phyloP scores from a whole-genome alignment of 2,329 filamentous ascomycete species.

The Xylariaceae sp. region DNA sequence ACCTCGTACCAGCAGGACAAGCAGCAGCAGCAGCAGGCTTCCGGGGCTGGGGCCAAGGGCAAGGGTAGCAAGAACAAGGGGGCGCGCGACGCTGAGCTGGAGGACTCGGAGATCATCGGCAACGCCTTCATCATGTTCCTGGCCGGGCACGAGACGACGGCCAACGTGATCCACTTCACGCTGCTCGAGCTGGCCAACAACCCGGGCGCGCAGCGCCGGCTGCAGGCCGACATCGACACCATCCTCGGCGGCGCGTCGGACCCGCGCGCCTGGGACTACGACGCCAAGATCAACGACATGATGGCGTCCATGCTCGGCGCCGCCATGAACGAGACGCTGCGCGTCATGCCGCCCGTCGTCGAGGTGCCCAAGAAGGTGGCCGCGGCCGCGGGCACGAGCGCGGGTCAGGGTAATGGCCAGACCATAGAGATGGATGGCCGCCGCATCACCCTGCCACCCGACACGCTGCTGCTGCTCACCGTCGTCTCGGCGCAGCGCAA shows the following conservation, averaged over 20 bases:
- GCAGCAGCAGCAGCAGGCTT: no score
- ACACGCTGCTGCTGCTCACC: slow-evolving; percentile 47
- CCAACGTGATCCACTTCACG: slow-evolving; percentile 66
- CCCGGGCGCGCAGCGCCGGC: slow-evolving; percentile 51
- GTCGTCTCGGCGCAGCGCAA: slow-evolving; percentile 56
- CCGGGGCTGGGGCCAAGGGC: no score
- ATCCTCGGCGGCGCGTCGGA: slow-evolving; percentile 50
- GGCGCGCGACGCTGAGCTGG: slow-evolving; percentile 31
- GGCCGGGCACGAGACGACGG: slow-evolving; percentile 76
- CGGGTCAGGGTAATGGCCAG: slow-evolving; percentile 41
- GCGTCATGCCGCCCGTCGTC: slow-evolving; percentile 63
- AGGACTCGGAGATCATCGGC: slow-evolving; percentile 59
- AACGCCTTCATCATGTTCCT: slow-evolving; percentile 64
- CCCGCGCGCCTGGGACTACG: slow-evolving; percentile 62
- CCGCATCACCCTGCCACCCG: slow-evolving; percentile 35
- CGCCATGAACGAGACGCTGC: slow-evolving; percentile 69
- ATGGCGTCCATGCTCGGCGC: slow-evolving; percentile 65
- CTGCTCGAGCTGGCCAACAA: slow-evolving; percentile 62
- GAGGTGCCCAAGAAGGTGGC: slow-evolving; percentile 62
- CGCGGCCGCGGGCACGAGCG: no score
- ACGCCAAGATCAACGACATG: slow-evolving; percentile 55
- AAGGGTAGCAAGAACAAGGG: slow-evolving; percentile 12
- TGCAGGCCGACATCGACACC: slow-evolving; percentile 63
- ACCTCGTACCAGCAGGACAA: slow-evolving; percentile 34
- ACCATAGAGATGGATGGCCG: slow-evolving; percentile 50